Base-by-base conservation (phyloP, 495 filamentous ascomycete species). In the Sphaerosporella brunnea region DNA sequence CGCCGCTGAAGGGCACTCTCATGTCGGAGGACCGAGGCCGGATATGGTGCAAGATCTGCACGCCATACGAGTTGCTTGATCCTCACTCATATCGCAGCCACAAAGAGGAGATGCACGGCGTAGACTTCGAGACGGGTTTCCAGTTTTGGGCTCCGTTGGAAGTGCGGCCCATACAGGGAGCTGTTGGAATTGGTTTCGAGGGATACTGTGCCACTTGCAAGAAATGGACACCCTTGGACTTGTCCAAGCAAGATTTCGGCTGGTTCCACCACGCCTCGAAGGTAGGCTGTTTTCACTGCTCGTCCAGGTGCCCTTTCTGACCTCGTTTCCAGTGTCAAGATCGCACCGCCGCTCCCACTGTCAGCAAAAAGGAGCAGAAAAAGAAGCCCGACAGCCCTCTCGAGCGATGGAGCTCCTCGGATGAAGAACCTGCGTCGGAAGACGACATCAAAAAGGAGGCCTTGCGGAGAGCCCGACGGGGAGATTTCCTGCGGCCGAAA, bases 61-160 rank as follows among this genome's bases (percentile, higher is more conserved):
- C 7, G 23, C 40, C 40, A n/a, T 9, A 24, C 5, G 5, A 11
- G 13, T 26, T 43, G 19, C 8, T 26, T 11, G 40, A 25, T 11
- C 2, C 40, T 7, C 21, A 11, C 10, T 8, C 35, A 4, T 46
- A 46, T 21, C 43, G 43, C 28, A 11, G 7, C 9, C 43, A 46
- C 18, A 46, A 36, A 23, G 26, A 46, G 28, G 43, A 46, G 23
- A 46, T 36, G 11, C 43, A 46, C 23, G 43, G 43, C 18, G 24
- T 46, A 7, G 43, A 46, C 30, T 36, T 36, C 18, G 13, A 32
- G 24, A 46, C 43, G n/a, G 30, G 23, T n/a, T 32, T 11, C 2
- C 23, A 18, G 4, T 46, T 34, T n/a, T 36, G 18, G 3, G 25
- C 43, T 19, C 43, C 43, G 43, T 9, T 46, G 10, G 43, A 46